Evolutionary conservation across 768 basidiomycete species (phyloP), one percentile per base, ranked within the genome.

Genomic region (Mycena epipterygia): DNA sequence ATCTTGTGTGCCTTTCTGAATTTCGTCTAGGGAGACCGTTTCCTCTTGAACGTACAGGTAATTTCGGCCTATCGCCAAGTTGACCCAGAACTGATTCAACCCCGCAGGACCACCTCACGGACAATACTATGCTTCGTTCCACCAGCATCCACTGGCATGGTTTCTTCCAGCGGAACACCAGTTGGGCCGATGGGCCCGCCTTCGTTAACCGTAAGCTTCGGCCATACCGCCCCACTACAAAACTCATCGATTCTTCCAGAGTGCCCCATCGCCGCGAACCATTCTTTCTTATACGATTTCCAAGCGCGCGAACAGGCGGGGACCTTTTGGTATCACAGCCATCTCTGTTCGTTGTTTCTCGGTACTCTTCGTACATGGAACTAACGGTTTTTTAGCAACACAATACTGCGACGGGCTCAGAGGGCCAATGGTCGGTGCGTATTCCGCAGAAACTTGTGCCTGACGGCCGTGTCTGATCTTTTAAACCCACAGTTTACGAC

Each of bases 61-160:
- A 71, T 33, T 84, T 87, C 67, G 63, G 84, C 33, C 81, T 80
- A 44, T 80, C 77, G 7, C 90, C 89, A 9, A 86, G 84, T 35
- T 84, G 90, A 35, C 84, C 65, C 85, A 84, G 84, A 83, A 85
- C 68, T 84, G 86, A 29, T 72, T 90, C 41, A 86, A 87, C 42
- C 86, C 89, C 25, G 71, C 82, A 12, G 84, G 19, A 90, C 66
- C 25, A 72, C n/a, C 77, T 89, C 30, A 81, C 76, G 1, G 85
- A 89, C 37, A 76, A 76, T 4, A 77, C 73, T 3, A 79, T 81
- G 79, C 44, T 76, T 23, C 70, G 56, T 39, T 77, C 71, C 13
- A 82, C 81, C 1, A 80, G 76, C 44, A 81, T 82, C 33, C n/a
- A n/a, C n/a, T n/a, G n/a, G n/a, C n/a, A n/a, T n/a, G n/a, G n/a